Evolutionary conservation across 495 filamentous ascomycete genomes (phyloP).

Genomic region (Neurospora sp.): DNA sequence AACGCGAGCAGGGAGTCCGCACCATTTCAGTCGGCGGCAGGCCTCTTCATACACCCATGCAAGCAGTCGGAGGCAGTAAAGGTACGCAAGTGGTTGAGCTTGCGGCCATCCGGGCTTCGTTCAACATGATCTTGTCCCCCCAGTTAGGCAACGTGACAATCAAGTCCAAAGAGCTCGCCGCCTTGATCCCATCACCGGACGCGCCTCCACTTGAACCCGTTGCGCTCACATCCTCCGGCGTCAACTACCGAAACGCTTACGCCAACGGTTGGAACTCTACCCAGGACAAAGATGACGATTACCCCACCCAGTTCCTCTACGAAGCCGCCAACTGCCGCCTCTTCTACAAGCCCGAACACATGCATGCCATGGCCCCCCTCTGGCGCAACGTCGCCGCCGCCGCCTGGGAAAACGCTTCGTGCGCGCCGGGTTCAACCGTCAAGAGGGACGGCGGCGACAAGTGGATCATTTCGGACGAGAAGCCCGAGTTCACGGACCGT

Average conservation of each 20-base stretch:
- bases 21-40: constrained; percentile 54
- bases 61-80: constrained; percentile 52
- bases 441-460: too few species aligned
- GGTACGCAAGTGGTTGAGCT: constrained; percentile 28
- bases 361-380: too few species aligned
- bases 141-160: neutral
- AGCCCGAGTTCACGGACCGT: too few species aligned
- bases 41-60: constrained; percentile 45
- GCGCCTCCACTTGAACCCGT: constrained; percentile 2
- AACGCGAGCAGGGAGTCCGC: constrained; percentile 44
- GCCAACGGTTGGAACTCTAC: neutral
- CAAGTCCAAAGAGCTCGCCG: neutral
- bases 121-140: neutral
- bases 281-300: too few species aligned
- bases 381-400: too few species aligned
- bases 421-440: too few species aligned
- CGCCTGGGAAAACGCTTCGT: too few species aligned
- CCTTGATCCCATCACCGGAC: neutral
- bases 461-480: too few species aligned
- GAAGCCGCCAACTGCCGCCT: too few species aligned
- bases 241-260: constrained; percentile 30
- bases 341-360: too few species aligned
- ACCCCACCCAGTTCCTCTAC: too few species aligned
- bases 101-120: neutral
- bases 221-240: constrained; percentile 12